Evolutionary conservation across 2,329 filamentous ascomycete species (phyloP), one percentile per base, ranked within the genome.

Genomic region (Penicillium decumbens): DNA sequence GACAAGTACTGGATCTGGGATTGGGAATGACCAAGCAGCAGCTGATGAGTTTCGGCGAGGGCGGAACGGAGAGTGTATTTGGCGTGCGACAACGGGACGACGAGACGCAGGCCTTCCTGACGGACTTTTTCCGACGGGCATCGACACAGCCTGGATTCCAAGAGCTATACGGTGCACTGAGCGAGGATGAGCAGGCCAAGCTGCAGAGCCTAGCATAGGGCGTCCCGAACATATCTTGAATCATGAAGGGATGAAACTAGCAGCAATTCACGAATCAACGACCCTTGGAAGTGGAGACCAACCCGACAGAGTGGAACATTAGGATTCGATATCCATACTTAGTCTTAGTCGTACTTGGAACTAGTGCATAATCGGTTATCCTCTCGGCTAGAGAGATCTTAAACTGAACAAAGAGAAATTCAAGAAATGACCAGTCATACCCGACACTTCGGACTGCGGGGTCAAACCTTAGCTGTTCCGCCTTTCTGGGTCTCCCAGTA

Each of bases 71-170:
- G 42, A 68, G 69, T 2, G 72, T 74, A 0, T 72, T 72, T 40
- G 67, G 66, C 3, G 71, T 70, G 47, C 82, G 90, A 45, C 82
- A 86, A 63, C 81, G 85, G 29, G 92, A 97, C 65, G 89, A 96
- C 65, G 90, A 95, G 76, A 95, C 91, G 6, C 89, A 95, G 67
- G 81, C 80, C 3, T 95, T 89, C 68, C 75, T 97, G 41, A 79
- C 83, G 1, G 83, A 91, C 12, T 96, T 95, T 73, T 96, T 96
- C 73, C 75, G 73, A 38, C 71, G 75, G 37, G 75, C 77, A 39
- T 78, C 75, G 12, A 67, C 71, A n/a, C 78, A 78, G 56, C 70
- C 74, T 2, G 78, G 73, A 10, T 84, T 84, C 61, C 72, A 72
- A 25, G 76, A 78, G 43, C 65, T 81, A 23, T 85, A 80, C 65